These are phyloP conservation scores for Croton setiger DNA, from an alignment of 441 rosid species.

Conservation along the genomic window DNA sequence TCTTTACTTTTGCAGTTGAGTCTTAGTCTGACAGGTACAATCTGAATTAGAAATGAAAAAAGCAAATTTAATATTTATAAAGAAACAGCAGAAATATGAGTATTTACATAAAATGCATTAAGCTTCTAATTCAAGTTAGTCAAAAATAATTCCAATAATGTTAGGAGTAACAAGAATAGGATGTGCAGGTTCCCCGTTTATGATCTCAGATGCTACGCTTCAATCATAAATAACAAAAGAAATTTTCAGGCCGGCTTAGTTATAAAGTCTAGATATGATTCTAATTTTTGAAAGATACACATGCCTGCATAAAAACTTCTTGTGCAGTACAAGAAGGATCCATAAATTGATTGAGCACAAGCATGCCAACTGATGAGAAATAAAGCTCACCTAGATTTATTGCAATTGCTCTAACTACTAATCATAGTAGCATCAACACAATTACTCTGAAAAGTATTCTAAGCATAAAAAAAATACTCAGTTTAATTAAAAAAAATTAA, in stretches of 20 bases:
- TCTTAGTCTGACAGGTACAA: conserved; percentile 58
- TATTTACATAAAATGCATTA: neutral
- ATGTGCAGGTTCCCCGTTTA: neutral
- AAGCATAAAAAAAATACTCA: neutral
- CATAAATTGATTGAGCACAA: neutral
- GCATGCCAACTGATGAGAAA: neutral
- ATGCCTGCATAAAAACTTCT: neutral
- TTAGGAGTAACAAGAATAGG: neutral
- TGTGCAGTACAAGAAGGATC: neutral
- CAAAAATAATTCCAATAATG: neutral
- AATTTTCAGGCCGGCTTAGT: neutral
- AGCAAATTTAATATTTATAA: neutral
- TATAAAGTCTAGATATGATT: neutral
- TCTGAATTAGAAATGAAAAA: conserved; percentile 29
- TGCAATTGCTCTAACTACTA: neutral
- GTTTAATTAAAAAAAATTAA: neutral
- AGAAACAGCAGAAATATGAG: neutral
- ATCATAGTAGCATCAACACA: neutral
- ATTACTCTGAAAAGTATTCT: neutral
- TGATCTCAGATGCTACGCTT: neutral
- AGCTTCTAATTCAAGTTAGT: conserved; percentile 8
- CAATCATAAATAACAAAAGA: neutral
- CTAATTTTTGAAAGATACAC: neutral
- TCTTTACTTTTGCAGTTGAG: conserved; percentile 57
- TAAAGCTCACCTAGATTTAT: neutral